These are phyloP conservation scores for Trametes villosa DNA, from an alignment of 768 basidiomycete species.

Conservation along the genomic window DNA sequence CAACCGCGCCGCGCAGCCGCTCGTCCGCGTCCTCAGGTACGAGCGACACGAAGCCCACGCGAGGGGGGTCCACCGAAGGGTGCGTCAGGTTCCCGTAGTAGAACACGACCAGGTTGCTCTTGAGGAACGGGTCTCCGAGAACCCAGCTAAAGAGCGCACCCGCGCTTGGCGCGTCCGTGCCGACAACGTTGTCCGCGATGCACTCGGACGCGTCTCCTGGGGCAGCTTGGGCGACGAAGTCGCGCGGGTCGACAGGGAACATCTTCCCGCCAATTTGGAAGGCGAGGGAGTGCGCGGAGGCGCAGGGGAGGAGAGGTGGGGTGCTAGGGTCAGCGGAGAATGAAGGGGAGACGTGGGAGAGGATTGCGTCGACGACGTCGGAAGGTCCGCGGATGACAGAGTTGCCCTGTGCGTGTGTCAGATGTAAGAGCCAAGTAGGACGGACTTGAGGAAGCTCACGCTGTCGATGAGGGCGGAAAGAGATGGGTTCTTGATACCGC, in stretches of 20 bases:
- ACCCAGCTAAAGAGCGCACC: constrained; percentile 77
- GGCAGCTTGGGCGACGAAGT: constrained; percentile 56
- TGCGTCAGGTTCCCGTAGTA: constrained; percentile 74
- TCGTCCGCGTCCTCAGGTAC: constrained; percentile 59
- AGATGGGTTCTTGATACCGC: constrained; percentile 41
- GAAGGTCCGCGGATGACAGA: constrained; percentile 75
- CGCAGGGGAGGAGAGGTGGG: constrained; percentile 55
- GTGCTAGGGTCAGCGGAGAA: constrained; percentile 23
- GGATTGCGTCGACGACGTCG: constrained; percentile 60
- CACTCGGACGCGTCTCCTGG: constrained; percentile 49
- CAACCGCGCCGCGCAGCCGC: constrained; percentile 41
- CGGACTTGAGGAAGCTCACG: constrained; percentile 37
- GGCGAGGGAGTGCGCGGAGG: constrained; percentile 61
- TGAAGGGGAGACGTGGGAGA: constrained; percentile 42
- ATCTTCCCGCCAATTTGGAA: constrained; percentile 71
- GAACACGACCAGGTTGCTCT: constrained; percentile 70
- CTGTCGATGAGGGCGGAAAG: constrained; percentile 78
- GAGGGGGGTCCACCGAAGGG: constrained; percentile 69
- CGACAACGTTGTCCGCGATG: constrained; percentile 52
- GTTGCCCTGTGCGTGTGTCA: constrained; percentile 71
- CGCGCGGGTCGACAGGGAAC: constrained; percentile 78
- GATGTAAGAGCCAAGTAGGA: background rate
- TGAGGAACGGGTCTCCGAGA: constrained; percentile 75
- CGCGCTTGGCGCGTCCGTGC: constrained; percentile 67
- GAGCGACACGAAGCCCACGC: constrained; percentile 71